Conservation (phyloP, 169 alveolate genomes). For the Cryptosporidium bovis region DNA sequence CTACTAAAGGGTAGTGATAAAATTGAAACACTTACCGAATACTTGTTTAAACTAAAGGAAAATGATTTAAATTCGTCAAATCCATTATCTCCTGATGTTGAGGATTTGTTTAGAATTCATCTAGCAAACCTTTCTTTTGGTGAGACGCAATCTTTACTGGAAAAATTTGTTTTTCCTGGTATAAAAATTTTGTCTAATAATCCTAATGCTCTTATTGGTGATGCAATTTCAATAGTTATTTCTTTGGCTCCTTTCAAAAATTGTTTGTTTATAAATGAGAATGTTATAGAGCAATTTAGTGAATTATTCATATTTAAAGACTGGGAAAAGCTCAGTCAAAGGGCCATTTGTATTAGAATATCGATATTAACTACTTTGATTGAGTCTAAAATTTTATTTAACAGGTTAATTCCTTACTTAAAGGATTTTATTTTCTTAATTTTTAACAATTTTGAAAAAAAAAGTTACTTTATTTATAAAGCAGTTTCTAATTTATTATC, state of each 20-base stretch:
- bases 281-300: background rate
- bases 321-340: conserved; percentile 27
- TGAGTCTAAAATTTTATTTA: background rate
- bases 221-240: conserved; percentile 6
- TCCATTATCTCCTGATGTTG: conserved; percentile 39
- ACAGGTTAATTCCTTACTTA: background rate
- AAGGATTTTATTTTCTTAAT: conserved; percentile 1
- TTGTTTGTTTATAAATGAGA: conserved; percentile 3
- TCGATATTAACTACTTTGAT: background rate
- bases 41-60: conserved; percentile 4
- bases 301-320: conserved; percentile 7
- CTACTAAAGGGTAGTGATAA: background rate
- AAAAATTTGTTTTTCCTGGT: conserved; percentile 33
- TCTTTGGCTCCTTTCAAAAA: background rate
- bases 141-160: background rate
- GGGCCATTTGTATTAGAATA: conserved; percentile 37
- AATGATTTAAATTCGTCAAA: conserved; percentile 8
- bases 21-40: background rate
- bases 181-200: background rate
- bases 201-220: conserved; percentile 55
- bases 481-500: conserved; percentile 7
- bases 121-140: conserved; percentile 26
- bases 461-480: conserved; percentile 25
- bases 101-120: conserved; percentile 23
- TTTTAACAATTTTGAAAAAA: conserved; percentile 23